Conservation (phyloP, 306 rosid genomes). For the Sphenostylis stenocarpa region DNA sequence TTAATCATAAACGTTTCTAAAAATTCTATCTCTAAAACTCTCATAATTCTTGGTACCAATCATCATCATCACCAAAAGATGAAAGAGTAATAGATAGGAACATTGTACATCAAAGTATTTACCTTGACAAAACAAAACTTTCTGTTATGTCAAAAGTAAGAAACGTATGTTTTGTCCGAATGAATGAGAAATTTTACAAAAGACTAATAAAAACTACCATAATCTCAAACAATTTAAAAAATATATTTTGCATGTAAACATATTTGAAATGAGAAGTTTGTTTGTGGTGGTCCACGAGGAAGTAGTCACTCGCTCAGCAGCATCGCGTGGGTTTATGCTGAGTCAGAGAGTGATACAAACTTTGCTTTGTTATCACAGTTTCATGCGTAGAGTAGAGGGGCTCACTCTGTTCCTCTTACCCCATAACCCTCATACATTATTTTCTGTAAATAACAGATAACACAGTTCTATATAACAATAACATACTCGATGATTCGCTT, state of each 20-base stretch:
- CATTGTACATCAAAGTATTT: background rate
- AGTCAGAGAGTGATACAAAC: background rate
- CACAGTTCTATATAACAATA: background rate
- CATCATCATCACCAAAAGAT: background rate
- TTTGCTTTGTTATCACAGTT: background rate
- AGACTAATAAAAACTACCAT: no score
- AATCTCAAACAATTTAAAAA: no score
- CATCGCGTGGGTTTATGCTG: slow-evolving; percentile 7
- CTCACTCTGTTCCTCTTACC: slow-evolving; percentile 8
- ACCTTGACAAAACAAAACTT: background rate
- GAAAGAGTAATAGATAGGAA: background rate
- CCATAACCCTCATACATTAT: background rate
- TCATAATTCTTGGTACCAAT: background rate
- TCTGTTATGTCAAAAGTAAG: background rate
- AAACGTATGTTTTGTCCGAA: background rate
- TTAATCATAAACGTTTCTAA: no score
- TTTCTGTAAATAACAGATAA: background rate
- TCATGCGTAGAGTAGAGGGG: background rate
- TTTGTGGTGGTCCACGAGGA: background rate
- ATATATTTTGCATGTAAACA: background rate
- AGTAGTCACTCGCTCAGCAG: background rate
- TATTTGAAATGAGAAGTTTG: no score
- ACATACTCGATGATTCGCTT: background rate
- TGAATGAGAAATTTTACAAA: no score
- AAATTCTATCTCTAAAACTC: background rate